phyloP scores from a whole-genome alignment of 1,284 basidiomycete genomes.

The Trichosporon faecale region DNA sequence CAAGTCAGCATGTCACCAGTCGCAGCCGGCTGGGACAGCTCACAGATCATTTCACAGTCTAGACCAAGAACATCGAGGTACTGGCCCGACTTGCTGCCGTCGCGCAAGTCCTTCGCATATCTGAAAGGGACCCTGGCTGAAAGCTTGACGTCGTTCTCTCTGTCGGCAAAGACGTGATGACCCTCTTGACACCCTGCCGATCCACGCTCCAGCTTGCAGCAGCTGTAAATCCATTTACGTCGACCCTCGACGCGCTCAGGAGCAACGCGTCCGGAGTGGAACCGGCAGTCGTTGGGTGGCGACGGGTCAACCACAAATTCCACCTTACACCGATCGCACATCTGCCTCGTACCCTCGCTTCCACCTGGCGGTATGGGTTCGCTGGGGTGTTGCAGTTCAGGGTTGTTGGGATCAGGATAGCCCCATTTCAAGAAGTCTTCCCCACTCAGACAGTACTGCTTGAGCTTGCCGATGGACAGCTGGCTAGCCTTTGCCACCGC shows the following conservation, averaged over 20 bases:
- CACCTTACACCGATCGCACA: constrained; percentile 73
- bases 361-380: neutral
- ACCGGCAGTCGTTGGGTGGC: constrained; percentile 65
- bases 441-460: constrained; percentile 60
- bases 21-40: no score
- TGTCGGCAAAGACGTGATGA: constrained; percentile 43
- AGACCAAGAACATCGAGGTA: constrained; percentile 72
- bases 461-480: constrained; percentile 59
- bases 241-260: constrained; percentile 45
- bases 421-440: constrained; percentile 65
- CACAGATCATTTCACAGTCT: constrained; percentile 84
- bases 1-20: neutral
- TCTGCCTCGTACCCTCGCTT: constrained; percentile 60
- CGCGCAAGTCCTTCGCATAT: constrained; percentile 44
- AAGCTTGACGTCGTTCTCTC: constrained; percentile 61
- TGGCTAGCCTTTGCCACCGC: constrained; percentile 61
- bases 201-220: constrained; percentile 60
- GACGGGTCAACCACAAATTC: constrained; percentile 60
- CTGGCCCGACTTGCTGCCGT: constrained; percentile 6
- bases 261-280: constrained; percentile 70
- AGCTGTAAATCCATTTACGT: constrained; percentile 47
- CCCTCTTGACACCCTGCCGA: constrained; percentile 36
- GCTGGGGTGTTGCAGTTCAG: constrained; percentile 50
- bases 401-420: constrained; percentile 58
- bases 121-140: constrained; percentile 74